Evolutionary conservation across 495 filamentous ascomycete genomes (phyloP), one percentile per base, ranked within the genome.

Genomic region (Penicillium ucsense): DNA sequence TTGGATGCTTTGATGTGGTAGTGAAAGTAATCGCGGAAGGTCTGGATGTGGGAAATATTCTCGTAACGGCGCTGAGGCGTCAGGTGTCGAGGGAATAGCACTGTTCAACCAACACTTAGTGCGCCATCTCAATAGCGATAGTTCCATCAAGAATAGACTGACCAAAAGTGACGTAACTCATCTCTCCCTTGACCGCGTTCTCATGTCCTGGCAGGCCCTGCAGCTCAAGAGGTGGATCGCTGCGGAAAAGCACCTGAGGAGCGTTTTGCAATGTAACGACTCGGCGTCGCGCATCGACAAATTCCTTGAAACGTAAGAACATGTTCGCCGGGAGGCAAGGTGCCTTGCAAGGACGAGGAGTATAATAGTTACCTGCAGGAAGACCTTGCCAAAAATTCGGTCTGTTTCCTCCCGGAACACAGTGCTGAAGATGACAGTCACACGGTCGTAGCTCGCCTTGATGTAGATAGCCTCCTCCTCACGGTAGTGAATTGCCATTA

Each of bases 1-100:
- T 95, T 97, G 40, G 91, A 94, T 30, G 92, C 92, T 70, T 99
- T 99, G 73, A 99, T 99, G 68, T 99, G 92, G 65, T 99, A 99
- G 65, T 99, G 92, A 77, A 99, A 99, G 66, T 99, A 97, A 59
- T 97, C 94, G 49, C 92, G 86, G 86, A 99, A 99, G 11, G 91
- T 99, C 70, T 99, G 94, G 55, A 99, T 95, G 60, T 99, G 92
- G 35, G 89, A 95, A 56, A 99, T 97, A 63, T 88, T 91, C 49
- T 96, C 91, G 40, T 87, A 84, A 67, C 92, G 82, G 58, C 88
- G 79, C 66, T 95, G 89, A 3, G 78, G 80, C 4, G 89, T 94
- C 47, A 99, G 74, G 64, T 99, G 92, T 49, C 92, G 80, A 29
- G 92, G 92, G 75, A 97, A 99, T 35, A 98, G 78, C 39, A 98